Base-by-base conservation (phyloP, 441 rosid genomes). In the Adansonia gregorii region DNA sequence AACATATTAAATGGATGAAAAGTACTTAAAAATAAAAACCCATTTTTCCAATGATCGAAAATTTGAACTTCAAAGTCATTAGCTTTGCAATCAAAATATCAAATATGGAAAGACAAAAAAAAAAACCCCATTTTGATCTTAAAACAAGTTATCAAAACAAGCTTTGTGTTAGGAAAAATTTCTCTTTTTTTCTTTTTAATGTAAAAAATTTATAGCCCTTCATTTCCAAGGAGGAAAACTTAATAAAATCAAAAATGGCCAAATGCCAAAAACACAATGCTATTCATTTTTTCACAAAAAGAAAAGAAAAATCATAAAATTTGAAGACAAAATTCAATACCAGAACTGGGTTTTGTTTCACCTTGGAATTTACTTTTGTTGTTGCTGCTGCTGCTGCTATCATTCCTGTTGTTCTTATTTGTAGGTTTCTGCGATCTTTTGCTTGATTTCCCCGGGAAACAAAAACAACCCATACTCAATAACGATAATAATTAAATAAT, bases 401-500 rank as follows among this genome's bases (percentile, higher is more conserved):
- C 58, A 8, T 76, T 27, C 27, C 77, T 82, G 1, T 10, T 17
- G 65, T 22, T 60, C 39, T 60, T 60, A n/a, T 67, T 48, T 9
- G 59, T 81, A 15, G 49, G 58, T 68, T 76, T 72, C 35, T 78
- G 85, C 55, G 87, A 82, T 81, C 85, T 84, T 76, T 79, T 85
- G 74, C 66, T 85, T 11, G 88, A 79, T 79, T 80, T 79, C 56
- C 83, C 82, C 76, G 76, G 12, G 72, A 86, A 91, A 58, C 90
- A 61, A 79, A 90, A 90, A 85, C 92, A 91, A 66, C 91, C 92
- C 97, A 91, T 92, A 67, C 67, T 81, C 3, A 67, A 60, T 8
- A 4, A 45, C 17, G 58, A 74, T 79, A 24, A 8, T 3, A 48
- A 1, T 2, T 17, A 63, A 51, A 60, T 5, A 60, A 60, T 27